Evolutionary conservation across 2,329 filamentous ascomycete genomes (phyloP).

Genomic region (Pseudopyricularia cyperi): DNA sequence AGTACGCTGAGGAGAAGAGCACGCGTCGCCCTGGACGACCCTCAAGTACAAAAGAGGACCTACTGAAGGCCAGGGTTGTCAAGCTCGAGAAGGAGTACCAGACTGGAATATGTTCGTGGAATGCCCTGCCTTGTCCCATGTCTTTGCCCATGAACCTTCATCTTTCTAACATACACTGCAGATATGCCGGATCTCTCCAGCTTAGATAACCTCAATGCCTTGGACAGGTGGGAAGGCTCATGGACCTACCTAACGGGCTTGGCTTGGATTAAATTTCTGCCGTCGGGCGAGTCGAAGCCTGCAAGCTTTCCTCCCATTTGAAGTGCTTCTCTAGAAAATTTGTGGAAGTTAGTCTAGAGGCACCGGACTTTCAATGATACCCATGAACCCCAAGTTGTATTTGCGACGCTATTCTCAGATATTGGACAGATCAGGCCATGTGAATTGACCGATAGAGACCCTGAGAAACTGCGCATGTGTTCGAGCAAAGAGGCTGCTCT

Average conservation of each 20-base stretch:
- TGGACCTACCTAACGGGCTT: constrained; percentile 71
- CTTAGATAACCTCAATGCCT: constrained; percentile 46
- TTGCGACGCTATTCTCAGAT: too few species aligned
- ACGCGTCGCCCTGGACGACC: constrained; percentile 68
- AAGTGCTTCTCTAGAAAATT: background rate
- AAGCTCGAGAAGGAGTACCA: constrained; percentile 67
- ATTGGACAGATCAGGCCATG: too few species aligned
- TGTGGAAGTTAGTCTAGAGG: too few species aligned
- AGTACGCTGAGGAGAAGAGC: constrained; percentile 52
- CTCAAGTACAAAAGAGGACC: constrained; percentile 61
- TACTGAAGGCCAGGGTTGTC: constrained; percentile 58
- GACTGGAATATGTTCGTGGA: constrained; percentile 61
- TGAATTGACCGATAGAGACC: too few species aligned
- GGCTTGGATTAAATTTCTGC: constrained; percentile 63
- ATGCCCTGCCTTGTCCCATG: background rate
- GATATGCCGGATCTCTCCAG: constrained; percentile 65
- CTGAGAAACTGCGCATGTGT: too few species aligned
- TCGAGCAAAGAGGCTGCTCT: too few species aligned
- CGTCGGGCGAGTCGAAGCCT: constrained; percentile 48
- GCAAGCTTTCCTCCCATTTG: constrained; percentile 63
- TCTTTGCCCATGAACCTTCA: background rate
- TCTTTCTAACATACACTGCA: constrained; percentile 13
- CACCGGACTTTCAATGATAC: too few species aligned
- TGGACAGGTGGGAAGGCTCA: constrained; percentile 68
- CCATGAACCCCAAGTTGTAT: background rate